These are phyloP conservation scores for Fennellomyces sp. DNA, from an alignment of 371 early-diverging fungal species.

Conservation along the genomic window DNA sequence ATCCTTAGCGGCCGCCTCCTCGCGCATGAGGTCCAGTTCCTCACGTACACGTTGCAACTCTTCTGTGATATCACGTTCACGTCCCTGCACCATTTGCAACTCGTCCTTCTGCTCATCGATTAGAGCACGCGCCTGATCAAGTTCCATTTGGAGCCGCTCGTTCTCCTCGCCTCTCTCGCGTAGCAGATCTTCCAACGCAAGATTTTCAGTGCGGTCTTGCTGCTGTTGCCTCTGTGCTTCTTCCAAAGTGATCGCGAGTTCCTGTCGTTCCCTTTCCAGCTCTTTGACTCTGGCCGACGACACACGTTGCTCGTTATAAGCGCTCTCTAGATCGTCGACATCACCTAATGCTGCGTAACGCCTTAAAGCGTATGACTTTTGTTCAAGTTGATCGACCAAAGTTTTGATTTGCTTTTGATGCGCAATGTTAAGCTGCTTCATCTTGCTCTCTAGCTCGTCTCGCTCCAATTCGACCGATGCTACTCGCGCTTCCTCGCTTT, in stretches of 20 bases:
- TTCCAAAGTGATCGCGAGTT: background rate
- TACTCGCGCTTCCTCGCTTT: too few species aligned
- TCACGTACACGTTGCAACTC: background rate
- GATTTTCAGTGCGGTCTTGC: background rate
- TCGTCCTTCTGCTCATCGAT: background rate
- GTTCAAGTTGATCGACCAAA: background rate
- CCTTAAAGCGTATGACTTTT: background rate
- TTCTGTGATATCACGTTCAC: background rate
- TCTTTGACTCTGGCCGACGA: background rate
- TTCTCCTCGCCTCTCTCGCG: background rate
- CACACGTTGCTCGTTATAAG: background rate
- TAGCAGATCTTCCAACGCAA: background rate
- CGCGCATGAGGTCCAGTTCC: background rate
- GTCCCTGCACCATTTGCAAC: background rate
- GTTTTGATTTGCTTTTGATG: constrained; percentile 5
- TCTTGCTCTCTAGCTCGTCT: background rate
- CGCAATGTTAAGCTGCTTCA: background rate
- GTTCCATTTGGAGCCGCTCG: background rate
- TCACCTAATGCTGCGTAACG: background rate
- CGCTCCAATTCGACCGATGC: too few species aligned
- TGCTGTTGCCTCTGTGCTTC: background rate
- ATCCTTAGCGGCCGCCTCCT: background rate
- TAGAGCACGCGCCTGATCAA: background rate
- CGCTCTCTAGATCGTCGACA: background rate
- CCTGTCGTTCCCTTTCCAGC: background rate